Evolutionary conservation across 2,329 filamentous ascomycete species (phyloP), one percentile per base, ranked within the genome.

Genomic region (Fusarium tricinctum): DNA sequence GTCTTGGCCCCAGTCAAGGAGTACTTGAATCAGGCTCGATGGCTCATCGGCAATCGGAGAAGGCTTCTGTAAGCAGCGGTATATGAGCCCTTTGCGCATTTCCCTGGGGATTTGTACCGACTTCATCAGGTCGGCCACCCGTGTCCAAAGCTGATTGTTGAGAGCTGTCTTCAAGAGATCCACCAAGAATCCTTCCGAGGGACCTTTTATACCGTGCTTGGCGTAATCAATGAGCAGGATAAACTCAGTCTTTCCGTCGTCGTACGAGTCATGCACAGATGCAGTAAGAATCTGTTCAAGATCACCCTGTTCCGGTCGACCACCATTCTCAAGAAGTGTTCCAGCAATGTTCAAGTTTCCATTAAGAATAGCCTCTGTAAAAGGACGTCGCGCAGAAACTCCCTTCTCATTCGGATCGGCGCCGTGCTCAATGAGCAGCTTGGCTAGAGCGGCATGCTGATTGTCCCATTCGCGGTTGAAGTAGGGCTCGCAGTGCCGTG

Each of bases 371-470:
- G 73, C 73, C 32, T 73, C 68, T 17, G 73, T 74, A 28, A 74
- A 73, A 33, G 73, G 73, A 15, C 68, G 69, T 17, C 35, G 57
- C 28, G 35, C 20, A 14, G 70, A 62, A 40, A 65, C 51, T 8
- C 71, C 69, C 50, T 74, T 74, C 17, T 73, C 73, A 40, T 74
- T 74, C 19, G 73, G 73, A 44, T 74, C 63, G 10, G 70, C 71
- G 19, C 73, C 73, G 15, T 59, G 53, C 39, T 74, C 66, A 47
- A 74, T 73, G 15, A 74, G 53, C n/a, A 74, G 70, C 45, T 67
- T 68, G 35, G 68, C 72, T 5, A 74, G 52, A 54, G 60, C 48
- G n/a, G 71, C 73, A 40, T 74, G 71, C 50, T 74, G 72, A 23
- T 65, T 58, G 35, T 74, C 71, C 73, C 73, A 74, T 28, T 71